Evolutionary conservation across 257 asterid genomes (phyloP), one percentile per base, ranked within the genome.

Genomic region (Primulina tabacum): DNA sequence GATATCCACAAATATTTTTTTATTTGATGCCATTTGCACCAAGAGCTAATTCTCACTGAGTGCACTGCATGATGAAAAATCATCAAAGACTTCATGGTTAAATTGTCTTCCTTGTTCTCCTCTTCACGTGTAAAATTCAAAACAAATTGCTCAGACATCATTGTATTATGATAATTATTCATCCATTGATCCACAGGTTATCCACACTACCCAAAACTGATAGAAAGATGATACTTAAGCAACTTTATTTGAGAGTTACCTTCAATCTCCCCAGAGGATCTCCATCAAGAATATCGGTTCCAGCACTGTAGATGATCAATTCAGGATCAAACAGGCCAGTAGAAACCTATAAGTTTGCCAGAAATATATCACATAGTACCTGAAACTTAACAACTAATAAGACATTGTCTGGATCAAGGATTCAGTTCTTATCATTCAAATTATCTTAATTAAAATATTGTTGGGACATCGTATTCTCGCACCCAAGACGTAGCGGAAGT

Each of bases 281-380:
- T 68, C 98, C 98, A 75, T 86, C 94, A 73, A 90, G 80, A 77
- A 90, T 87, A 79, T 93, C 98, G 29, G 98, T 90, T 43, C 98
- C 98, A 69, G 96, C 98, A 80, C 90, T 93, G 80, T 90, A 93
- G 61, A 93, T 78, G 60, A 93, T 82, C 83, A 93, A 76, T 79
- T 89, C 95, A 47, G 98, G 96, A 72, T 75, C 73, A 74, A 87
- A 89, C 58, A 85, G 78, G 28, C 73, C 73, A 43, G 84, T 81
- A 52, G 94, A 94, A 73, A 93, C 88, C 98, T 92, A 78, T 58
- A 70, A 71, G 62, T 68, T 71, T 75, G 68, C 68, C 59, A 26
- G 65, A 78, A 73, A 68, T 21, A 63, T 24, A 65, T 8, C 60
- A 64, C 34, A 70, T 63, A 38, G 26, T 28, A 71, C 61, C 70